Evolutionary conservation across 768 basidiomycete genomes (phyloP).

Genomic region (Pleurotus giganteus): DNA sequence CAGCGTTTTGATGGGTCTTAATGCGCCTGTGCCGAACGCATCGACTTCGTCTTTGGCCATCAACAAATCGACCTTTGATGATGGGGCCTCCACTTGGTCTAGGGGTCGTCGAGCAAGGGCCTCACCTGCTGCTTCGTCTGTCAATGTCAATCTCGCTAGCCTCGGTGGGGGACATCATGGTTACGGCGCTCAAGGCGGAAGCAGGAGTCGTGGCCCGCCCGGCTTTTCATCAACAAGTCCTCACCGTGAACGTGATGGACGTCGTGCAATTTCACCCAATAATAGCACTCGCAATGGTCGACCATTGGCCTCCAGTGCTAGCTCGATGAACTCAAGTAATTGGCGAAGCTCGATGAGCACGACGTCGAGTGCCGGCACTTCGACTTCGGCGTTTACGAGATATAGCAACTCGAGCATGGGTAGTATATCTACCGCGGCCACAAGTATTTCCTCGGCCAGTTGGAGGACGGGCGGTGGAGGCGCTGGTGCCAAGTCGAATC

Average conservation of each 20-base stretch:
- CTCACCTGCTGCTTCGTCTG: slow-evolving; percentile 15
- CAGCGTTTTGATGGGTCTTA: slow-evolving; percentile 69
- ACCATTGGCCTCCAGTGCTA: slow-evolving; percentile 54
- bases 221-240: slow-evolving; percentile 23
- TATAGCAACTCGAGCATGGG: slow-evolving; percentile 75
- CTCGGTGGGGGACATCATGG: slow-evolving; percentile 3
- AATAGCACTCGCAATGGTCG: slow-evolving; percentile 53
- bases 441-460: slow-evolving; percentile 71
- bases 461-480: slow-evolving; percentile 54
- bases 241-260: slow-evolving; percentile 28
- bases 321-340: slow-evolving; percentile 63
- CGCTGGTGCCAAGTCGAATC: slow-evolving; percentile 26
- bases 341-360: slow-evolving; percentile 79
- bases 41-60: slow-evolving; percentile 17
- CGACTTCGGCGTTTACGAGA: slow-evolving; percentile 71
- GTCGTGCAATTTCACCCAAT: slow-evolving; percentile 60
- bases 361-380: slow-evolving; percentile 66
- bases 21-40: slow-evolving; percentile 37
- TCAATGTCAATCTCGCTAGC: slow-evolving; percentile 13
- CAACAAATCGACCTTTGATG: slow-evolving; percentile 33
- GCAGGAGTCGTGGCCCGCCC: slow-evolving; percentile 21
- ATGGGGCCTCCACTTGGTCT: slow-evolving; percentile 40
- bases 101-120: slow-evolving; percentile 42
- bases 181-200: slow-evolving; percentile 17
- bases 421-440: slow-evolving; percentile 78